phyloP scores from a whole-genome alignment of 257 asterid species.

The Henckelia pumila region DNA sequence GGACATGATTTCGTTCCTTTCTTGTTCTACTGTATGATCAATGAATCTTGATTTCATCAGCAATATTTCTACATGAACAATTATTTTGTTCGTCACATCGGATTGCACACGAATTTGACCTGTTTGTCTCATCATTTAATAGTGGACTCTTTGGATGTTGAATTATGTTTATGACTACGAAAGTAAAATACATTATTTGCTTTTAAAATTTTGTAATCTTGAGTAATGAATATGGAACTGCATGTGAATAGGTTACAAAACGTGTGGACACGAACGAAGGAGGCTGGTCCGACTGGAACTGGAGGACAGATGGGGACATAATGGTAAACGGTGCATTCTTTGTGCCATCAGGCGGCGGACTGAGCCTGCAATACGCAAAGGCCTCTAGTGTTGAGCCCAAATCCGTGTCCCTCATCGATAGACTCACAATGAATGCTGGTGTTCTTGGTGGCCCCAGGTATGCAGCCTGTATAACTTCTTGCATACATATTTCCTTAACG shows the following conservation, averaged over 20 bases:
- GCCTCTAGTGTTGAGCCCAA: conserved; percentile 52
- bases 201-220: background rate
- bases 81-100: background rate
- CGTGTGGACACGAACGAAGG: conserved; percentile 61
- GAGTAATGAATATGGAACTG: background rate
- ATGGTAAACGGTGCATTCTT: conserved; percentile 87
- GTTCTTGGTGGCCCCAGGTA: conserved; percentile 73
- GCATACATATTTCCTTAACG: background rate
- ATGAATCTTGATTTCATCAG: background rate
- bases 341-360: conserved; percentile 76
- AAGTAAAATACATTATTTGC: background rate
- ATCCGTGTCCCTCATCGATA: conserved; percentile 45
- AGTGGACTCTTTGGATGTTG: background rate
- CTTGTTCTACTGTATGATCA: background rate
- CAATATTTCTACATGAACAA: background rate
- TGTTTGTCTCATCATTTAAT: too few relatives aligned
- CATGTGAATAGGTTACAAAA: conserved; percentile 56
- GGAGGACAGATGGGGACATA: conserved; percentile 82
- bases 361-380: conserved; percentile 47
- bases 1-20: background rate
- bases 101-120: background rate
- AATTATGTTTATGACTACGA: background rate
- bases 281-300: conserved; percentile 77
- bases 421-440: conserved; percentile 67
- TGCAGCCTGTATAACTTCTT: background rate